Percentiles rank a stretch among this genome's conserved stretches.
These are phyloP conservation scores for Colletotrichum viniferum DNA, from an alignment of 2,329 filamentous ascomycete species.

Conservation along the genomic window DNA sequence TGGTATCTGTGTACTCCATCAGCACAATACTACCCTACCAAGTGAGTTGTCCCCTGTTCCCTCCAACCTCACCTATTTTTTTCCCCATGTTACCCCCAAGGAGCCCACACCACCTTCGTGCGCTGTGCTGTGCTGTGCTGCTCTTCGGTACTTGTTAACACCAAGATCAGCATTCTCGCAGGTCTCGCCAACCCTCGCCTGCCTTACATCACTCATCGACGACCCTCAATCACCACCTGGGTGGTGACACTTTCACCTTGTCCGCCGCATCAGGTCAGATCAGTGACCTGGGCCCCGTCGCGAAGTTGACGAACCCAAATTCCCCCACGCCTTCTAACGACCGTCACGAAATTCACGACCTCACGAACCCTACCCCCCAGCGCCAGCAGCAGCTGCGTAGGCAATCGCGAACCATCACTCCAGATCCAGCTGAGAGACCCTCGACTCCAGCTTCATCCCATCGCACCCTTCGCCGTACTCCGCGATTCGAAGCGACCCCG, in stretches of 20 bases:
- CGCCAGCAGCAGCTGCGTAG: conserved; percentile 47
- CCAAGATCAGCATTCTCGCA: conserved; percentile 9
- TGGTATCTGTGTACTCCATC: conserved; percentile 6
- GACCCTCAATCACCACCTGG: conserved; percentile 34
- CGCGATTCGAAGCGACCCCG: conserved; percentile 51
- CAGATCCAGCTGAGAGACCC: conserved; percentile 43
- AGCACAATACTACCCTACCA: conserved; percentile 16
- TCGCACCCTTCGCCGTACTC: conserved; percentile 53
- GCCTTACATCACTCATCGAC: not conserved
- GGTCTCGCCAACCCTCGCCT: not conserved
- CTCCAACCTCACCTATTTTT: conserved; percentile 17
- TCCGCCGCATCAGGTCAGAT: conserved; percentile 42
- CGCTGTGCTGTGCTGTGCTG: not conserved
- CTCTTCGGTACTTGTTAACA: conserved; percentile 9
- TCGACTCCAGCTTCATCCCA: conserved; percentile 50
- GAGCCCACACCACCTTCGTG: conserved; percentile 9
- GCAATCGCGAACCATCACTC: conserved; percentile 38
- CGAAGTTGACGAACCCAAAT: conserved; percentile 50
- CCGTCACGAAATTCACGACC: conserved; percentile 60
- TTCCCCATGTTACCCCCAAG: conserved; percentile 1
- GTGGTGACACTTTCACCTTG: conserved; percentile 54
- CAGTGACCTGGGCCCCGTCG: conserved; percentile 40
- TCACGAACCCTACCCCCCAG: conserved; percentile 40
- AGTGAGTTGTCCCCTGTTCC: conserved; percentile 14
- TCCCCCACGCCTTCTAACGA: conserved; percentile 49